Percentiles rank a stretch among this genome's conserved stretches.
Conservation (phyloP, 352 stramenopile genomes). For the Globisporangium spiculum region DNA sequence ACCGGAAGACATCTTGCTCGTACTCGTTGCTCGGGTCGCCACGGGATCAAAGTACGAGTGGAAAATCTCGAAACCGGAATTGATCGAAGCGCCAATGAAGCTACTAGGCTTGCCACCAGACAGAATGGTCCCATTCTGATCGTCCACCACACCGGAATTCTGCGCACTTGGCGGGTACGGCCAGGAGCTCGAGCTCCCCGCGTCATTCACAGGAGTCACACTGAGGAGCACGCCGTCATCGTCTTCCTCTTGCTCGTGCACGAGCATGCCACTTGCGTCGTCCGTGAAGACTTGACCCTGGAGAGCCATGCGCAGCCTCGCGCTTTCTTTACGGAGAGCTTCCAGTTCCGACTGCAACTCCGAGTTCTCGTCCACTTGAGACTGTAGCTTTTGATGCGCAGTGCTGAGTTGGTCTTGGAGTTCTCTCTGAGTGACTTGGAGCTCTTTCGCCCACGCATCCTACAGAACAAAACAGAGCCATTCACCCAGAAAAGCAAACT, state of each 20-base stretch:
- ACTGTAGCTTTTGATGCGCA: constrained; percentile 66
- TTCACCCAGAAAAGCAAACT: not conserved
- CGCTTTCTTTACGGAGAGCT: constrained; percentile 60
- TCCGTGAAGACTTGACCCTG: constrained; percentile 81
- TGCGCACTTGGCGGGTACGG: not conserved
- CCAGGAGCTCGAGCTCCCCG: not conserved
- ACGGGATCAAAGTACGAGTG: constrained; percentile 69
- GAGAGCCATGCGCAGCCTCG: constrained; percentile 47
- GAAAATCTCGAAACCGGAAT: constrained; percentile 70
- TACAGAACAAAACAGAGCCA: constrained; percentile 22
- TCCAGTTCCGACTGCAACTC: constrained; percentile 69
- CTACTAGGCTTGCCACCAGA: constrained; percentile 23
- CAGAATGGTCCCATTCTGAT: constrained; percentile 11
- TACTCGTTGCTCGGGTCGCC: not conserved
- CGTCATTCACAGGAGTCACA: constrained; percentile 45
- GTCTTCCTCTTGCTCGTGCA: constrained; percentile 75
- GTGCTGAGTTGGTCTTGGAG: constrained; percentile 64
- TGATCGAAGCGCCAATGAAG: constrained; percentile 64
- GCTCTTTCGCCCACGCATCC: constrained; percentile 81
- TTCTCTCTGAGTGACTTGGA: constrained; percentile 77
- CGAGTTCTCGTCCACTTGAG: constrained; percentile 70
- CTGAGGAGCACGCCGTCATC: constrained; percentile 78
- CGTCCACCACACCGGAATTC: not conserved
- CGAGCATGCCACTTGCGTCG: constrained; percentile 48
- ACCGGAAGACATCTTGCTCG: not conserved